These are phyloP conservation scores for Ulvella scutata DNA, from an alignment of 139 green algal genomes.

Conservation along the genomic window DNA sequence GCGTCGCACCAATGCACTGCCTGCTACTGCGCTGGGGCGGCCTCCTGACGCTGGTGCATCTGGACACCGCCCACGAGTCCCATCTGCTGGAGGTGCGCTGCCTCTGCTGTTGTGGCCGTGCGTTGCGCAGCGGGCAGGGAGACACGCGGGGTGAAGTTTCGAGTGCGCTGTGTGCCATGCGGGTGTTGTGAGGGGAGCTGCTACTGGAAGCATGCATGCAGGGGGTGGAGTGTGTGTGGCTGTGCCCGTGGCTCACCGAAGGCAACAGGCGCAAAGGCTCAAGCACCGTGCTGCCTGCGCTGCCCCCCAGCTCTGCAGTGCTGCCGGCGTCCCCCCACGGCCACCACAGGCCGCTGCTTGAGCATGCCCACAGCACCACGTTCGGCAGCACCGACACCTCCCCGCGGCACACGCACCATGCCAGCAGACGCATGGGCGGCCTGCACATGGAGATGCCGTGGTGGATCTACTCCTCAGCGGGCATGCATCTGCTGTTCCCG, in stretches of 20 bases:
- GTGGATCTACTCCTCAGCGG: slow-evolving; percentile 81
- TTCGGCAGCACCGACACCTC: not conserved
- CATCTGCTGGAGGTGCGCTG: slow-evolving; percentile 11
- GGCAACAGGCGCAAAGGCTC: too few relatives aligned
- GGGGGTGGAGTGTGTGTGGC: not conserved
- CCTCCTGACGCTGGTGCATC: slow-evolving; percentile 66
- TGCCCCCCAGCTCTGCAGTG: too few relatives aligned
- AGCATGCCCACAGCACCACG: slow-evolving; percentile 10
- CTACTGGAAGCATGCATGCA: not conserved
- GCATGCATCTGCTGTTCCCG: slow-evolving; percentile 92
- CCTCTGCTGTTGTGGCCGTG: too few relatives aligned
- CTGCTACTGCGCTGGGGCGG: slow-evolving; percentile 72
- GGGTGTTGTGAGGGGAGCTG: too few relatives aligned
- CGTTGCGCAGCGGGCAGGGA: not conserved
- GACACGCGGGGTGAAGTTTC: too few relatives aligned
- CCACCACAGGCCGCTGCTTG: not conserved
- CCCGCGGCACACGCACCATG: slow-evolving; percentile 1
- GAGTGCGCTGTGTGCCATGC: too few relatives aligned
- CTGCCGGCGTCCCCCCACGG: too few relatives aligned
- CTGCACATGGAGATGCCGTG: slow-evolving; percentile 70
- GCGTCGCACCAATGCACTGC: slow-evolving; percentile 30
- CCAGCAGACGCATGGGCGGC: not conserved
- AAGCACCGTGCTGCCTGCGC: too few relatives aligned
- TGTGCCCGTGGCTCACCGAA: not conserved
- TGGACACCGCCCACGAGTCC: slow-evolving; percentile 54